phyloP scores from a whole-genome alignment of 108 stramenopile genomes.

The Poteriospumella lacustris region DNA sequence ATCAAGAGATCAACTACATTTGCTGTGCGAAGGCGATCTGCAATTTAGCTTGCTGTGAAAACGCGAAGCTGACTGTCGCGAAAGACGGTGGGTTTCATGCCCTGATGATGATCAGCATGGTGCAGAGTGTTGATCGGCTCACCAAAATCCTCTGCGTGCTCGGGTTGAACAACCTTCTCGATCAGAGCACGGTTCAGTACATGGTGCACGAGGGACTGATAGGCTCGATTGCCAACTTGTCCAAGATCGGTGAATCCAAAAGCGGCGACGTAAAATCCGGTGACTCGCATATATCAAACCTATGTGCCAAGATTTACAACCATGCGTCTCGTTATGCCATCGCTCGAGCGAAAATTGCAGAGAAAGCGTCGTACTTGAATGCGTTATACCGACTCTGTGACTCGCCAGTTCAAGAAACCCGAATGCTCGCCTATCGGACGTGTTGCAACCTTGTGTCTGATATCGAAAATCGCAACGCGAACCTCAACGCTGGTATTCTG shows the following conservation, averaged over 20 bases:
- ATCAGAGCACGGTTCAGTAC: slow-evolving; percentile 8
- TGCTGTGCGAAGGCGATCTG: slow-evolving; percentile 38
- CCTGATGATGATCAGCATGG: slow-evolving; percentile 47
- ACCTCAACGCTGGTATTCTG: neutral
- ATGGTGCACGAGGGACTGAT: slow-evolving; percentile 37
- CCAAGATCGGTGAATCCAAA: slow-evolving; percentile 5
- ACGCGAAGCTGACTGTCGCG: slow-evolving; percentile 26
- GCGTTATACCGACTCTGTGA: neutral
- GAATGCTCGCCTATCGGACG: slow-evolving; percentile 9
- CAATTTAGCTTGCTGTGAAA: slow-evolving; percentile 33
- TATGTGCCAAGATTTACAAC: slow-evolving; percentile 32
- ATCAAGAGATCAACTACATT: slow-evolving; percentile 36
- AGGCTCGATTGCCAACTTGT: slow-evolving; percentile 11
- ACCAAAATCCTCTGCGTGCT: slow-evolving; percentile 38
- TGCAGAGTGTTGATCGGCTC: slow-evolving; percentile 15
- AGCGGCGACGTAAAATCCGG: too few relatives aligned
- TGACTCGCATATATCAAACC: slow-evolving; percentile 24
- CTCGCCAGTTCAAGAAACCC: neutral
- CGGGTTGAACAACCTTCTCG: slow-evolving; percentile 31
- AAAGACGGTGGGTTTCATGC: slow-evolving; percentile 36
- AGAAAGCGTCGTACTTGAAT: slow-evolving; percentile 11
- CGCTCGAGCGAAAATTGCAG: slow-evolving; percentile 21
- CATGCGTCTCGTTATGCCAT: neutral
- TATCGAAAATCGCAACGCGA: neutral
- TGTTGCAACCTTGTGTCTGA: slow-evolving; percentile 14